phyloP scores from a whole-genome alignment of 1,284 basidiomycete genomes.

The Trametes pubescens region DNA sequence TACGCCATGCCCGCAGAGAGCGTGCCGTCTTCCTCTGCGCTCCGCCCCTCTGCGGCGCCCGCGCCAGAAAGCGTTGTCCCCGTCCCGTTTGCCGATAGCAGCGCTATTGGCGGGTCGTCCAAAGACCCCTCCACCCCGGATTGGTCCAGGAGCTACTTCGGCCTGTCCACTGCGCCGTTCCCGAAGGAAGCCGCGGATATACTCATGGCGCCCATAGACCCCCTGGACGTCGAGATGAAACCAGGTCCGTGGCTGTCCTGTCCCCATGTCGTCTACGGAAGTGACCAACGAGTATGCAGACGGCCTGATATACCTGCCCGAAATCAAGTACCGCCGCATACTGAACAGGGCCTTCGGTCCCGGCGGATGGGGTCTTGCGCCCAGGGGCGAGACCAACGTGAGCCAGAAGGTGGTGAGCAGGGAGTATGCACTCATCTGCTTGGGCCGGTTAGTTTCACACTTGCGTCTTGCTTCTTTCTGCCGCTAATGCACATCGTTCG shows the following conservation, averaged over 20 bases:
- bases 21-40: conserved; percentile 38
- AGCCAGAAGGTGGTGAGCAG: conserved; percentile 89
- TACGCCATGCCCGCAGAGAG: conserved; percentile 34
- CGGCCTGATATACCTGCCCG: conserved; percentile 94
- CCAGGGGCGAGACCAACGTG: conserved; percentile 92
- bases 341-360: conserved; percentile 96
- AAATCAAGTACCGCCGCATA: conserved; percentile 97
- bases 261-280: conserved; percentile 4
- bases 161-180: conserved; percentile 85
- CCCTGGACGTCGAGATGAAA: conserved; percentile 91
- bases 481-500: not conserved
- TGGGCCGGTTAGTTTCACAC: conserved; percentile 72
- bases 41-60: conserved; percentile 12
- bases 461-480: no score
- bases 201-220: conserved; percentile 79
- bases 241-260: conserved; percentile 66
- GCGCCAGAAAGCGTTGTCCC: conserved; percentile 1
- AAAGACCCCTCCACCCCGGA: conserved; percentile 50
- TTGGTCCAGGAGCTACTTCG: conserved; percentile 91
- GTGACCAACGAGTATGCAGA: conserved; percentile 56
- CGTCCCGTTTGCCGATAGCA: conserved; percentile 21
- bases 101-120: conserved; percentile 18
- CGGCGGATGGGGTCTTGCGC: conserved; percentile 97
- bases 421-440: conserved; percentile 95
- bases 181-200: conserved; percentile 77